These are phyloP conservation scores for Colletotrichum musicola DNA, from an alignment of 2,329 filamentous ascomycete species.

Conservation along the genomic window DNA sequence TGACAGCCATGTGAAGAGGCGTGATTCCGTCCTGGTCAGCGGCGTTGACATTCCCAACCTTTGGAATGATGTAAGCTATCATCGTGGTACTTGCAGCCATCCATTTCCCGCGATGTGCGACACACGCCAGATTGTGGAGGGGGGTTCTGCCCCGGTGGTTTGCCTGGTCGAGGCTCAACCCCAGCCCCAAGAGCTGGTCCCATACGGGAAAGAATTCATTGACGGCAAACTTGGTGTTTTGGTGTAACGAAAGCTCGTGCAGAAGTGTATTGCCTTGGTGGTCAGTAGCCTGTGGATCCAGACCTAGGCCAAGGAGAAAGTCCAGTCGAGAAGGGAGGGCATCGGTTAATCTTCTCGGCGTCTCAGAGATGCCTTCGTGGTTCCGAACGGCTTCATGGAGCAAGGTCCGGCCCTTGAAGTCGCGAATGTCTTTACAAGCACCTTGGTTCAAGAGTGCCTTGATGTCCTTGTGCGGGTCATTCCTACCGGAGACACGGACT, in stretches of 20 bases:
- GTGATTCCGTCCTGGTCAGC: slow-evolving; percentile 35
- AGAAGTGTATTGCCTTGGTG: slow-evolving; percentile 42
- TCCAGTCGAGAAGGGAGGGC: slow-evolving; percentile 8
- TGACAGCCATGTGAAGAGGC: slow-evolving; percentile 44
- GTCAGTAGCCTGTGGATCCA: slow-evolving; percentile 40
- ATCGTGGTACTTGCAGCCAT: neutral
- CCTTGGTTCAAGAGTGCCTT: slow-evolving; percentile 37
- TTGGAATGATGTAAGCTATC: slow-evolving; percentile 40
- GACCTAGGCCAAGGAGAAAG: slow-evolving; percentile 22
- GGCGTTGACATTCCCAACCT: slow-evolving; percentile 2
- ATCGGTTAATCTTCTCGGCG: neutral
- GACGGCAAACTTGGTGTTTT: neutral
- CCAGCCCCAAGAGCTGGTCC: slow-evolving; percentile 35
- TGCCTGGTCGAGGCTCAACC: slow-evolving; percentile 35
- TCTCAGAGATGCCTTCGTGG: neutral
- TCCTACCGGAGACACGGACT: neutral
- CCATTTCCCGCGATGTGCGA: neutral
- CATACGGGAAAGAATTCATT: slow-evolving; percentile 23
- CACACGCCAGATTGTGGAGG: slow-evolving; percentile 41
- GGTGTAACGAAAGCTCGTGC: slow-evolving; percentile 38
- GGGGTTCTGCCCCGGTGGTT: slow-evolving; percentile 43
- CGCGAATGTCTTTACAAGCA: slow-evolving; percentile 28
- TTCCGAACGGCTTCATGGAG: slow-evolving; percentile 39
- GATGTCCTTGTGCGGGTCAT: slow-evolving; percentile 5
- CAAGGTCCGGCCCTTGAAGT: slow-evolving; percentile 38